phyloP scores from a whole-genome alignment of 257 asterid genomes.

The Coffea canephora region DNA sequence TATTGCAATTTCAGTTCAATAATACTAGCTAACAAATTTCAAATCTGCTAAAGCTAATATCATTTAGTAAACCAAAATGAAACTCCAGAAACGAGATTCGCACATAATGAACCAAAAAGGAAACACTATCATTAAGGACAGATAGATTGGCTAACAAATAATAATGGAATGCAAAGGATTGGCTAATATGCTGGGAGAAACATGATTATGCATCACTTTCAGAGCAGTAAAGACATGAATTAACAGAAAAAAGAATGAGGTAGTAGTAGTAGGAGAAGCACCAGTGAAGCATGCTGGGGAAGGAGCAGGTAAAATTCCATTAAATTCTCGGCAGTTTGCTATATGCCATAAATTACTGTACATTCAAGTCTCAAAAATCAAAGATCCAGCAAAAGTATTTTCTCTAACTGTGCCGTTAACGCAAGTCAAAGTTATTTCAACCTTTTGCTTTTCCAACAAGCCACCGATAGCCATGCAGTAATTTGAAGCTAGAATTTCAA shows the following conservation, averaged over 20 bases:
- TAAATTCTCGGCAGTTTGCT: too few relatives aligned
- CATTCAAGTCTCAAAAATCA: neutral
- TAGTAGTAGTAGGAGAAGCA: neutral
- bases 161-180: neutral
- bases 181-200: neutral
- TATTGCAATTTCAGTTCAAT: neutral
- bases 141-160: neutral
- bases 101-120: neutral
- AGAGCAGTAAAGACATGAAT: neutral
- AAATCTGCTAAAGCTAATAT: neutral
- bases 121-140: neutral
- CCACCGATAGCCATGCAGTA: neutral
- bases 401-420: too few relatives aligned
- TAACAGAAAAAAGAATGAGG: neutral
- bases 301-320: neutral
- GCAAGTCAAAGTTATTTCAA: too few relatives aligned
- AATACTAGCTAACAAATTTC: neutral
- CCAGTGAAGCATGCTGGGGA: neutral
- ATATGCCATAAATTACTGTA: too few relatives aligned
- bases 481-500: neutral
- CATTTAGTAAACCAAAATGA: neutral
- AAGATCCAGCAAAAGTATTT: too few relatives aligned
- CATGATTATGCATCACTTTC: neutral
- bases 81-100: neutral
- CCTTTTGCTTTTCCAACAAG: too few relatives aligned